Evolutionary conservation across 164 flowering plant genomes (phyloP).

Genomic region (Nelumbo lutea): DNA sequence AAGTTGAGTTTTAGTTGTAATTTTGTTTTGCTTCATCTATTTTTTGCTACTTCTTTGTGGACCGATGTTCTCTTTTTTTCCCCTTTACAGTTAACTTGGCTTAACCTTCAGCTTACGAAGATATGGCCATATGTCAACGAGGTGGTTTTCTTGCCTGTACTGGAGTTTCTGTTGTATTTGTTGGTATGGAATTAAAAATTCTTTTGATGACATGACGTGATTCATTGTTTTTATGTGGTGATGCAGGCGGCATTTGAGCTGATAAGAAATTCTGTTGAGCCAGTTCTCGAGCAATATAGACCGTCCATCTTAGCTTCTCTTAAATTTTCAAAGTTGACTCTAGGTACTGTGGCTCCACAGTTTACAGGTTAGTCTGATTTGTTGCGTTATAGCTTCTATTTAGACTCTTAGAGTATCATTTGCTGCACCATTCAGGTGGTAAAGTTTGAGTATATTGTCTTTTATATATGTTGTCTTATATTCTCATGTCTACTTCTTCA

Average conservation of each 20-base stretch:
- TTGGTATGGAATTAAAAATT: neutral
- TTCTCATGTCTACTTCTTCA: no score
- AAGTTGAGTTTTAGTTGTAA: slow-evolving; percentile 40
- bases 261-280: slow-evolving; percentile 76
- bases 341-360: slow-evolving; percentile 98
- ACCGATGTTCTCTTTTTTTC: slow-evolving; percentile 5
- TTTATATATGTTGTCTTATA: no score
- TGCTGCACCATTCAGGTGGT: neutral
- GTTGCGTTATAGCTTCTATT: neutral
- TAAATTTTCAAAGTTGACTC: slow-evolving; percentile 86
- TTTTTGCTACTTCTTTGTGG: slow-evolving; percentile 4
- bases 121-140: slow-evolving; percentile 97
- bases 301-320: slow-evolving; percentile 68
- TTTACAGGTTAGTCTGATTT: slow-evolving; percentile 72
- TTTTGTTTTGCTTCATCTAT: neutral
- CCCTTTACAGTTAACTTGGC: slow-evolving; percentile 75
- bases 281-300: slow-evolving; percentile 82
- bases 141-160: slow-evolving; percentile 30
- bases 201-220: neutral
- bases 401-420: neutral
- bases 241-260: slow-evolving; percentile 95
- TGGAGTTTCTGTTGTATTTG: neutral
- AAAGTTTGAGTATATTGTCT: neutral
- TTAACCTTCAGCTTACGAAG: slow-evolving; percentile 71
- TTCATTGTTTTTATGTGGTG: slow-evolving; percentile 4